Conservation (phyloP, 176 grass and related monocot species). For the Themeda triandra region DNA sequence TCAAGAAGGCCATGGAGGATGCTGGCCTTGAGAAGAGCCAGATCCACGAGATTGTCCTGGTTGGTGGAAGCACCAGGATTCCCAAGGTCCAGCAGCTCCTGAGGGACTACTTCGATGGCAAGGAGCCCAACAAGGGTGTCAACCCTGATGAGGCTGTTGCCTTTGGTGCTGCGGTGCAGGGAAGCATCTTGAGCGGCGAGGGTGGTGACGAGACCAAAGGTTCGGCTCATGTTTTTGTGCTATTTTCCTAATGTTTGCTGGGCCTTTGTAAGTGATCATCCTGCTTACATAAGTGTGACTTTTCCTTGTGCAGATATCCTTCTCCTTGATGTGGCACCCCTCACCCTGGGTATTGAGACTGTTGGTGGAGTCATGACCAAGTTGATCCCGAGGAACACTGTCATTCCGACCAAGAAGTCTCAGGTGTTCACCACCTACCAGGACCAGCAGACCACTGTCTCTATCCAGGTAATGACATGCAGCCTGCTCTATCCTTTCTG, state of each 20-base stretch:
- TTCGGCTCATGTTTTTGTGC: neutral
- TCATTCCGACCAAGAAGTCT: slow-evolving; percentile 74
- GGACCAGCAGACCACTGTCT: slow-evolving; percentile 69
- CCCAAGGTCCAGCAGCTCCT: slow-evolving; percentile 76
- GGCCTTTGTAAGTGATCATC: neutral
- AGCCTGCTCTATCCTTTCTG: neutral
- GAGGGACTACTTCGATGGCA: slow-evolving; percentile 68
- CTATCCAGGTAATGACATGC: slow-evolving; percentile 51
- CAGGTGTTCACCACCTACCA: slow-evolving; percentile 78
- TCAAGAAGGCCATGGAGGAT: slow-evolving; percentile 75
- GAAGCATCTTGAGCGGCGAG: slow-evolving; percentile 75
- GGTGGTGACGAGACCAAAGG: slow-evolving; percentile 68
- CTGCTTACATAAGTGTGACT: neutral
- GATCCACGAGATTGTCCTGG: slow-evolving; percentile 80
- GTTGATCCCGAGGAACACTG: slow-evolving; percentile 68
- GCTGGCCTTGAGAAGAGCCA: slow-evolving; percentile 69
- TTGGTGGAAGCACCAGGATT: slow-evolving; percentile 76
- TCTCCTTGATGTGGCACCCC: slow-evolving; percentile 67
- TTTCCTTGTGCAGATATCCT: slow-evolving; percentile 55
- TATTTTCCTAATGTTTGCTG: neutral
- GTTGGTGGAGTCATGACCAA: slow-evolving; percentile 74
- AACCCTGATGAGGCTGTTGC: slow-evolving; percentile 79
- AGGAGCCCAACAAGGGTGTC: slow-evolving; percentile 65
- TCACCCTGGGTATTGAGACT: slow-evolving; percentile 59
- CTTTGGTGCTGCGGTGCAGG: slow-evolving; percentile 63